Evolutionary conservation across 306 rosid genomes (phyloP).

Genomic region (Ceratonia siliqua): DNA sequence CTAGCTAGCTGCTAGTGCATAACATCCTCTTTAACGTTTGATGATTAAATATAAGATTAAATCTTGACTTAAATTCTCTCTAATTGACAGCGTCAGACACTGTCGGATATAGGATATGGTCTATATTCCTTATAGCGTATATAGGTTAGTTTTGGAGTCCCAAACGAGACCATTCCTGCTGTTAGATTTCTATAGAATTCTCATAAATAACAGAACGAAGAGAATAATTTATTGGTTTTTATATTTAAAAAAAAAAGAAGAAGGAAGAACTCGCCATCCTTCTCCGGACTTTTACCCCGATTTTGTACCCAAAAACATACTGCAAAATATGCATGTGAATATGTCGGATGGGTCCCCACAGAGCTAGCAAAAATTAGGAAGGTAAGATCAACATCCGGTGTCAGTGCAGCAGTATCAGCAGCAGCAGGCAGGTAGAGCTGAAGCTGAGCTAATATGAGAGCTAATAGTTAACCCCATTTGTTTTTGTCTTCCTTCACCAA

Average conservation of each 20-base stretch:
- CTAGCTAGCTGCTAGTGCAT: too few relatives aligned
- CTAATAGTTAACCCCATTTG: background rate
- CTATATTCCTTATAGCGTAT: too few relatives aligned
- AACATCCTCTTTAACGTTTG: too few relatives aligned
- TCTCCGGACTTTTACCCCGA: background rate
- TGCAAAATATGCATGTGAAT: conserved; percentile 45
- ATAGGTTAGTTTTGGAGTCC: background rate
- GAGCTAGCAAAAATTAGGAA: background rate
- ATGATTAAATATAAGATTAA: too few relatives aligned
- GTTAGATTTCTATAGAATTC: background rate
- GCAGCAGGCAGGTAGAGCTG: conserved; percentile 38
- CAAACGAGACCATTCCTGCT: background rate
- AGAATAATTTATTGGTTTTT: background rate
- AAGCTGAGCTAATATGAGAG: background rate
- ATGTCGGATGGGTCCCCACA: conserved; percentile 55
- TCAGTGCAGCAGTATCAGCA: conserved; percentile 33
- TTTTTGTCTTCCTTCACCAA: background rate
- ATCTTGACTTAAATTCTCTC: too few relatives aligned
- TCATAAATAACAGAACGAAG: background rate
- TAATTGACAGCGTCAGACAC: background rate
- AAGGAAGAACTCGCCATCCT: background rate
- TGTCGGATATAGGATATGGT: background rate
- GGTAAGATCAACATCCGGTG: conserved; percentile 45
- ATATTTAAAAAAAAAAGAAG: too few relatives aligned
- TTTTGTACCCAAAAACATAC: background rate